A percentile compares a stretch with the other conserved stretches of the same genome.
Evolutionary conservation across 371 early-diverging fungal species (phyloP).

Genomic region (Sporodiniella umbellata): DNA sequence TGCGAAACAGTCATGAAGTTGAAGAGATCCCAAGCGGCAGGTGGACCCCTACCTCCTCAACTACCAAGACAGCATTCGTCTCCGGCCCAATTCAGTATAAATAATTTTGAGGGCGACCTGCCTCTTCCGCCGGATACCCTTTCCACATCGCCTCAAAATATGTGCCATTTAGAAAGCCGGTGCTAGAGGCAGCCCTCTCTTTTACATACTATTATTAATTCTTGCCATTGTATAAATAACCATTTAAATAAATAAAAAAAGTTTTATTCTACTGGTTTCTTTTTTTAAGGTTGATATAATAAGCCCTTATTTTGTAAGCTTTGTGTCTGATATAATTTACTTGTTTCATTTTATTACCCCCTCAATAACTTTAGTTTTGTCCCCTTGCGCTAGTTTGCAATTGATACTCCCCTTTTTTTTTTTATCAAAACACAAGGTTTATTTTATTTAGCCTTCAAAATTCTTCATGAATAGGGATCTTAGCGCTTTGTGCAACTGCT

Average conservation of each 20-base stretch:
- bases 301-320: no score
- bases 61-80: conserved; percentile 34
- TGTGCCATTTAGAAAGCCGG: not conserved
- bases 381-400: not conserved
- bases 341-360: not conserved
- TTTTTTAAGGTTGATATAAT: no score
- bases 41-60: conserved; percentile 21
- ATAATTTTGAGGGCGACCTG: not conserved
- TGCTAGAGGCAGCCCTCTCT: not conserved
- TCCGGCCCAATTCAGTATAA: conserved; percentile 9
- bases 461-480: conserved; percentile 17
- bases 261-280: no score
- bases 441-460: conserved; percentile 4
- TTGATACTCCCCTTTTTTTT: not conserved
- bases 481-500: not conserved
- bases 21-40: conserved; percentile 33
- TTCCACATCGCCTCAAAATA: conserved; percentile 18
- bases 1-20: conserved; percentile 60
- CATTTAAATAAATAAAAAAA: no score
- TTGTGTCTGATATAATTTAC: not conserved
- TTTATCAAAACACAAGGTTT: not conserved
- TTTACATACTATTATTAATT: conserved; percentile 3
- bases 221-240: not conserved
- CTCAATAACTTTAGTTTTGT: not conserved
- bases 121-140: conserved; percentile 2